Percentiles rank a stretch among this genome's conserved stretches.
phyloP scores from a whole-genome alignment of 148 eudicot genomes.

The Arctostaphylos glauca region DNA sequence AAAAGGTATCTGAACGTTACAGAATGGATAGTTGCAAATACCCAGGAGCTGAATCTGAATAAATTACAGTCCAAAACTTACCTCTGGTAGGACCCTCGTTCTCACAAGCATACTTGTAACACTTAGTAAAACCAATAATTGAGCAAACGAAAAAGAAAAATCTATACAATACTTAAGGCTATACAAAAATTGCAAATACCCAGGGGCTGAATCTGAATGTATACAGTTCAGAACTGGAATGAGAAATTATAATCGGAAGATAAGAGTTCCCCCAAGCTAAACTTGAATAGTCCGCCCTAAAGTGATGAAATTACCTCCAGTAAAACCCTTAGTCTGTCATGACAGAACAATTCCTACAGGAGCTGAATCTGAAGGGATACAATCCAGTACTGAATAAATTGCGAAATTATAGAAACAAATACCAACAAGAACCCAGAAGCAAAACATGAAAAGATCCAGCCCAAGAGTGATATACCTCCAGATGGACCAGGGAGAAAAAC shows the following conservation, averaged over 20 bases:
- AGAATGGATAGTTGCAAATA: background rate
- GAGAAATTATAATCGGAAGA: background rate
- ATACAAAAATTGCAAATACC: background rate
- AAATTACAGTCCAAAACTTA: background rate
- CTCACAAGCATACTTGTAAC: background rate
- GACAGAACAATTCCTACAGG: background rate
- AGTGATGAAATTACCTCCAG: background rate
- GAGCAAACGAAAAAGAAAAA: background rate
- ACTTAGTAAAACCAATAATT: background rate
- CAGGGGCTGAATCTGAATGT: background rate
- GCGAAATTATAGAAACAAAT: background rate
- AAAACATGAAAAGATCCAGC: background rate
- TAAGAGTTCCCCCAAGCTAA: background rate
- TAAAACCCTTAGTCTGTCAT: background rate
- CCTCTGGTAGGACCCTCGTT: background rate
- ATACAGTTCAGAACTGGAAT: background rate
- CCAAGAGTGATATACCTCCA: background rate
- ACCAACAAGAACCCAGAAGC: background rate
- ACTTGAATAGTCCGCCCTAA: background rate
- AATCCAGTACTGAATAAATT: background rate
- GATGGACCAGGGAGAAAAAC: slow-evolving; percentile 1
- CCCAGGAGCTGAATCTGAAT: slow-evolving; percentile 4
- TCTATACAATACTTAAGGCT: background rate
- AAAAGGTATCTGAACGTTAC: background rate
- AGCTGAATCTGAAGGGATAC: background rate